phyloP scores from a whole-genome alignment of 306 rosid species.

The barrel medic (Medicago truncatula) region MtrunA17r5.0-ANR NC_053049.1:37120001-37120500 shows the following conservation, averaged over 20 bases:
- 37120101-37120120: conserved; percentile 64
- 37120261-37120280: conserved; percentile 66
- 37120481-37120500: conserved; percentile 64
- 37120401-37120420: conserved; percentile 75
- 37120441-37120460: conserved; percentile 92
- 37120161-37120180: conserved; percentile 68
- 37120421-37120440: conserved; percentile 84
- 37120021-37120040: conserved; percentile 77
- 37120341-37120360: conserved; percentile 86
- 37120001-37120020: conserved; percentile 70
- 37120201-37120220: conserved; percentile 82
- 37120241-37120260: conserved; percentile 73
- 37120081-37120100: conserved; percentile 69
- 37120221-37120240: conserved; percentile 81
- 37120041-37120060: conserved; percentile 73
- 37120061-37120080: conserved; percentile 67
- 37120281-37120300: conserved; percentile 76
- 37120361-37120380: conserved; percentile 89
- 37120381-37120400: conserved; percentile 80
- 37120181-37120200: conserved; percentile 61
- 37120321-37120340: conserved; percentile 74
- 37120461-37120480: conserved; percentile 90
- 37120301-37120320: conserved; percentile 73
- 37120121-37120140: conserved; percentile 83
- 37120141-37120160: conserved; percentile 68